Percentiles rank a stretch among this genome's conserved stretches.
phyloP scores from a whole-genome alignment of 2,329 filamentous ascomycete species.

The Tolypocladium tropicale region DNA sequence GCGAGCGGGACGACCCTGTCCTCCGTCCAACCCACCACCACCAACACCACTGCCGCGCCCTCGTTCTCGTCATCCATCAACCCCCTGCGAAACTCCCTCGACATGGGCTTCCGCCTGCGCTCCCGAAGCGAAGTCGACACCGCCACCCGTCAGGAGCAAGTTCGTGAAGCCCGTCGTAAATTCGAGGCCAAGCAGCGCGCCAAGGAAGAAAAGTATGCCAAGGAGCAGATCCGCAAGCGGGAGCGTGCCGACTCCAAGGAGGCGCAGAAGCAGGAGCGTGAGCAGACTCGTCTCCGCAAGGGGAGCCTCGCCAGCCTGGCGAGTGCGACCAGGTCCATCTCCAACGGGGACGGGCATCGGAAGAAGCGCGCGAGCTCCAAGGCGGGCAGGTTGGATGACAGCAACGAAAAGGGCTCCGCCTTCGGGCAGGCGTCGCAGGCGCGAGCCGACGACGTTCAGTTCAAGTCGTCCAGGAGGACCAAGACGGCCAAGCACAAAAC shows the following conservation, averaged over 20 bases:
- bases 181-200: slow-evolving; percentile 51
- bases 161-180: slow-evolving; percentile 50
- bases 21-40: slow-evolving; percentile 11
- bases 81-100: slow-evolving; percentile 47
- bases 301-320: slow-evolving; percentile 22
- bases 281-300: slow-evolving; percentile 31
- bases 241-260: slow-evolving; percentile 50
- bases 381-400: slow-evolving; percentile 5
- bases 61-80: slow-evolving; percentile 19
- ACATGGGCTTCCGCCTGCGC: slow-evolving; percentile 48
- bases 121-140: slow-evolving; percentile 51
- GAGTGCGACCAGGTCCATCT: slow-evolving; percentile 20
- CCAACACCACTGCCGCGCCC: slow-evolving; percentile 7
- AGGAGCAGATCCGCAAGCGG: slow-evolving; percentile 45
- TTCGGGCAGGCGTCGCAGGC: slow-evolving; percentile 14
- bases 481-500: slow-evolving; percentile 49
- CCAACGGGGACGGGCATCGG: slow-evolving; percentile 16
- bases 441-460: slow-evolving; percentile 31
- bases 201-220: slow-evolving; percentile 53
- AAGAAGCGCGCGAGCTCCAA: slow-evolving; percentile 17
- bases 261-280: slow-evolving; percentile 39
- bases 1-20: slow-evolving; percentile 16
- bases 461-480: slow-evolving; percentile 30
- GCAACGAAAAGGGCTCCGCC: slow-evolving; percentile 21
- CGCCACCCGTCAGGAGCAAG: slow-evolving; percentile 42